Evolutionary conservation across 1,284 basidiomycete genomes (phyloP).

Genomic region (Rhodofomes roseus): DNA sequence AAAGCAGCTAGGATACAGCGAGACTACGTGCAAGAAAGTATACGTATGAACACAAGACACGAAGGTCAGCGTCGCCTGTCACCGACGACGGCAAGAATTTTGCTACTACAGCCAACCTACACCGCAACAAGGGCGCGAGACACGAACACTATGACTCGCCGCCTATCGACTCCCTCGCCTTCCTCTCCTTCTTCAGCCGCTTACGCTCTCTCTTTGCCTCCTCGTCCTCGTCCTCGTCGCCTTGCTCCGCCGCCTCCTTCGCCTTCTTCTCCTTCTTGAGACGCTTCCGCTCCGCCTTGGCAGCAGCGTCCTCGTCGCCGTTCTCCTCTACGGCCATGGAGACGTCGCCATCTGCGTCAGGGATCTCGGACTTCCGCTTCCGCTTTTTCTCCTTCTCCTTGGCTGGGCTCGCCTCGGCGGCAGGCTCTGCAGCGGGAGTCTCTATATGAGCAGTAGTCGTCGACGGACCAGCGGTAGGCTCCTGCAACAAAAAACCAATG

Average conservation of each 20-base stretch:
- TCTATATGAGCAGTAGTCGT: conserved; percentile 20
- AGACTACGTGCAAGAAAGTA: background rate
- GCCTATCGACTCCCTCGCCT: conserved; percentile 31
- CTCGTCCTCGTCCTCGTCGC: conserved; percentile 31
- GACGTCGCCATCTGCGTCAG: conserved; percentile 39
- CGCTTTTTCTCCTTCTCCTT: conserved; percentile 68
- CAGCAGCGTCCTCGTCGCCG: conserved; percentile 55
- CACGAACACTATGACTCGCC: conserved; percentile 27
- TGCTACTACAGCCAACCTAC: background rate
- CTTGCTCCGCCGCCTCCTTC: conserved; percentile 23
- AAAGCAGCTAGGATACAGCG: background rate
- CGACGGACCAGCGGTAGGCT: conserved; percentile 45
- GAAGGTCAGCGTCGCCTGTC: background rate
- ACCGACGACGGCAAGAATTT: background rate
- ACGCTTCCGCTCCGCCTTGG: conserved; percentile 55
- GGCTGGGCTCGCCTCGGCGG: conserved; percentile 37
- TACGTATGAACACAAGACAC: background rate
- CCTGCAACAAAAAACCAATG: conserved; percentile 24
- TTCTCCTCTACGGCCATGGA: conserved; percentile 39
- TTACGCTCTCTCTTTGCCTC: conserved; percentile 29
- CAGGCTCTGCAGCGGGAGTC: conserved; percentile 22
- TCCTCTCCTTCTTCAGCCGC: conserved; percentile 35
- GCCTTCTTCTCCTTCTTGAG: conserved; percentile 64
- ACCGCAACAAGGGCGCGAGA: background rate
- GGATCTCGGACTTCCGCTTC: conserved; percentile 65